These are phyloP conservation scores for Crotalaria pallida DNA, from an alignment of 306 rosid species.

Conservation along the genomic window DNA sequence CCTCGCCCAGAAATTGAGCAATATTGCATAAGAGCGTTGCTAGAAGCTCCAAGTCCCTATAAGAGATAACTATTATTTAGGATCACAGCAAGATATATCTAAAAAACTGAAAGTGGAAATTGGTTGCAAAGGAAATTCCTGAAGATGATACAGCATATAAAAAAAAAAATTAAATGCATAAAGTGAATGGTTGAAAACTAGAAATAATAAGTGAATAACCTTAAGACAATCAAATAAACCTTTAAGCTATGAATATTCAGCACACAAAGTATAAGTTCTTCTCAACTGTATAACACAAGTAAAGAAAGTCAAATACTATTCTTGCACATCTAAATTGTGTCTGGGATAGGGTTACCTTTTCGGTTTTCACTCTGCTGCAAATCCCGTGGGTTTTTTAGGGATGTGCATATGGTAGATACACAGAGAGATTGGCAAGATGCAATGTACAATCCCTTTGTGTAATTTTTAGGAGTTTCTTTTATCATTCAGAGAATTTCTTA, in stretches of 20 bases:
- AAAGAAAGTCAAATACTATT: conserved; percentile 2
- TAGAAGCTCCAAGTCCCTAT: conserved; percentile 82
- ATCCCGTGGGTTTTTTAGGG: too few species aligned
- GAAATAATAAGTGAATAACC: conserved; percentile 14
- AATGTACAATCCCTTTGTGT: too few species aligned
- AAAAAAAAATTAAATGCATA: conserved; percentile 11
- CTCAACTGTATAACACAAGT: neutral
- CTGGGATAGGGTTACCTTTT: too few species aligned
- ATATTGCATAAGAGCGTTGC: conserved; percentile 64
- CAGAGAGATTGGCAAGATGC: too few species aligned
- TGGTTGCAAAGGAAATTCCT: conserved; percentile 2
- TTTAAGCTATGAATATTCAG: conserved; percentile 1
- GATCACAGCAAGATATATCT: conserved; percentile 9
- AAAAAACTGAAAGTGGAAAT: neutral
- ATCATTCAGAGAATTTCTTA: too few species aligned
- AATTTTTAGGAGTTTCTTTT: too few species aligned
- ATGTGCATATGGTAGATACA: too few species aligned
- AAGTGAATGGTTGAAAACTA: conserved; percentile 15
- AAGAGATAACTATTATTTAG: conserved; percentile 20
- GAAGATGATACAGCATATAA: neutral
- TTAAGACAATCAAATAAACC: neutral
- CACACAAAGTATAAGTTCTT: neutral
- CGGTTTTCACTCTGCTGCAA: too few species aligned
- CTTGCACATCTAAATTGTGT: neutral
- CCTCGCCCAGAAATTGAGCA: conserved; percentile 65